These are phyloP conservation scores for Pochonia chlamydosporia DNA, from an alignment of 2,329 filamentous ascomycete genomes.

Conservation along the genomic window DNA sequence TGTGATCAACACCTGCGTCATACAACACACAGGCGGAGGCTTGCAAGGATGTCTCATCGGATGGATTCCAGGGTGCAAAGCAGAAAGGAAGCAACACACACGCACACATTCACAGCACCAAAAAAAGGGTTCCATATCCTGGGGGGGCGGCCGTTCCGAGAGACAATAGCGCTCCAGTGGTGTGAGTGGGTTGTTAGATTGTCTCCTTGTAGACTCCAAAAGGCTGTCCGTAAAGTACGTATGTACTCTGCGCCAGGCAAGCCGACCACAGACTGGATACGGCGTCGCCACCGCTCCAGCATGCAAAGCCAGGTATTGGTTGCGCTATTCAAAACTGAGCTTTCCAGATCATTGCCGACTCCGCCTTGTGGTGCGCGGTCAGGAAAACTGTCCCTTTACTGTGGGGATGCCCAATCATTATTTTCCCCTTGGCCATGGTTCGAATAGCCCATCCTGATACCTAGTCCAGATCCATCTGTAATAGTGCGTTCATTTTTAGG, in stretches of 20 bases:
- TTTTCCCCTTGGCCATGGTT: not conserved
- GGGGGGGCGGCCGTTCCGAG: constrained; percentile 14
- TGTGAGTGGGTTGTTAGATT: constrained; percentile 2
- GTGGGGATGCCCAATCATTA: not conserved
- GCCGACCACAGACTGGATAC: not conserved
- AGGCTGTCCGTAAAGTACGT: not conserved
- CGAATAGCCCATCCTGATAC: too few species aligned
- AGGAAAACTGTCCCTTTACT: not conserved
- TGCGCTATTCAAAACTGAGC: not conserved
- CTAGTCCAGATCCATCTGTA: too few species aligned
- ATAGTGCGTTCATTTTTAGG: too few species aligned
- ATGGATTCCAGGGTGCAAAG: constrained; percentile 20
- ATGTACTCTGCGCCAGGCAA: not conserved
- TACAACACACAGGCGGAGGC: constrained; percentile 17
- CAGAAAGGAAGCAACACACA: not conserved
- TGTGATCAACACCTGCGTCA: constrained; percentile 8
- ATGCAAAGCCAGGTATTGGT: too few species aligned
- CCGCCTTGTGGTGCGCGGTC: not conserved
- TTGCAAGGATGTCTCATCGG: constrained; percentile 28
- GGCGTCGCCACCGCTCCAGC: constrained; percentile 1
- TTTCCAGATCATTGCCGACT: not conserved
- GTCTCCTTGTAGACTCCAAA: not conserved
- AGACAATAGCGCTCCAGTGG: constrained; percentile 15
- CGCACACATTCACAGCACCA: too few species aligned
- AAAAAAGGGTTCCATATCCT: constrained; percentile 11